These are phyloP conservation scores for Hyphodiscus sp. DNA, from an alignment of 2,329 filamentous ascomycete genomes.

Conservation along the genomic window DNA sequence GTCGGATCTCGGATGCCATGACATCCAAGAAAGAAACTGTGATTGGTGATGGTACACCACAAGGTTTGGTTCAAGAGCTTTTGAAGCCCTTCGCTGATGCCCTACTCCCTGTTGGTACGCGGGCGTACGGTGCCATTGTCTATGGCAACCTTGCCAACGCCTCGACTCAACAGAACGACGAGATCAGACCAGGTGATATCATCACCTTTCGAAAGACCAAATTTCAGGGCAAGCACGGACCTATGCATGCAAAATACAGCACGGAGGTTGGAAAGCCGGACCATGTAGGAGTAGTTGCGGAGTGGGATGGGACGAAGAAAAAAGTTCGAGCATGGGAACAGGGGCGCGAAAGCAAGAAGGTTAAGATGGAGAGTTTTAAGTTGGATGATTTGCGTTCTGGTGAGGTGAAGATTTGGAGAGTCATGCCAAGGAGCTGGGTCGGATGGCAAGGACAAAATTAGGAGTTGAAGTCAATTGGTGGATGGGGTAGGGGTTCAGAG, in stretches of 20 bases:
- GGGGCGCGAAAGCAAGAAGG: constrained; percentile 86
- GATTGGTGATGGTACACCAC: constrained; percentile 78
- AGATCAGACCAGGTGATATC: constrained; percentile 90
- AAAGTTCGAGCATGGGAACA: constrained; percentile 96
- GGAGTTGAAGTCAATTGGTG: neutral
- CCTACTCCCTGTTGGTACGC: constrained; percentile 76
- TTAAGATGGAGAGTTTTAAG: constrained; percentile 90
- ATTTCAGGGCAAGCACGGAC: constrained; percentile 91
- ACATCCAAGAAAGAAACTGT: constrained; percentile 68
- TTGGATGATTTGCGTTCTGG: constrained; percentile 86
- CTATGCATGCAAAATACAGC: constrained; percentile 92
- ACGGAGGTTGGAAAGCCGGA: constrained; percentile 79
- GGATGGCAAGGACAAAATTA: constrained; percentile 70
- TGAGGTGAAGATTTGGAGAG: constrained; percentile 95
- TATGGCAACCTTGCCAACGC: constrained; percentile 96
- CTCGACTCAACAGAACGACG: constrained; percentile 80
- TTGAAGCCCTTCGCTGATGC: constrained; percentile 67
- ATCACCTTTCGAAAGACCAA: constrained; percentile 86
- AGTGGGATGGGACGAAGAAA: constrained; percentile 99
- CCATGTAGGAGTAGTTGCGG: constrained; percentile 84
- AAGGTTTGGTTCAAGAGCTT: constrained; percentile 71
- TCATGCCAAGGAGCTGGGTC: constrained; percentile 88
- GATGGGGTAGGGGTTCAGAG: neutral
- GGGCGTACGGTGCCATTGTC: constrained; percentile 84
- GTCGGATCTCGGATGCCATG: constrained; percentile 66